Percentiles rank a stretch among this genome's conserved stretches.
These are phyloP conservation scores for Eurotiales sp. DNA, from an alignment of 2,329 filamentous ascomycete genomes.

Conservation along the genomic window DNA sequence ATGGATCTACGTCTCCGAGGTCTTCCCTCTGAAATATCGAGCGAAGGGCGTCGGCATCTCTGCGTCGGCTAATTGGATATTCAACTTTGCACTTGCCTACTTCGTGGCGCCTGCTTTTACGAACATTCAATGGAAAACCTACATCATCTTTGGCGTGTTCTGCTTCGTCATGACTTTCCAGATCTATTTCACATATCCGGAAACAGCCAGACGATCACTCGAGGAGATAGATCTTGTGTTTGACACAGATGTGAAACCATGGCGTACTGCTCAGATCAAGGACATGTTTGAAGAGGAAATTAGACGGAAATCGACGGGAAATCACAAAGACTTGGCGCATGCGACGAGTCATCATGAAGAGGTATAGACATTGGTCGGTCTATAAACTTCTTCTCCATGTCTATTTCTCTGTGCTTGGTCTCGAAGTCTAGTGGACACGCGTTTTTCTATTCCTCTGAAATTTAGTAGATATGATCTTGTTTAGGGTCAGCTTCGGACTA, in stretches of 20 bases:
- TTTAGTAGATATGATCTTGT: too few species aligned
- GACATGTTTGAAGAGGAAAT: slow-evolving; percentile 25
- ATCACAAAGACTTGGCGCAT: neutral
- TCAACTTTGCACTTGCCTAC: slow-evolving; percentile 53
- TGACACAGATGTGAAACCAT: slow-evolving; percentile 29
- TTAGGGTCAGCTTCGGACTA: too few species aligned
- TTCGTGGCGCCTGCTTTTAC: slow-evolving; percentile 58
- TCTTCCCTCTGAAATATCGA: slow-evolving; percentile 63
- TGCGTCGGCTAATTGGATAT: slow-evolving; percentile 61
- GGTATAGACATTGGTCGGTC: too few species aligned
- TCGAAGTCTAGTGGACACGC: too few species aligned
- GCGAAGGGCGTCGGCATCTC: slow-evolving; percentile 61
- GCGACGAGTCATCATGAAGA: slow-evolving; percentile 1
- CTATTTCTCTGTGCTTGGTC: too few species aligned
- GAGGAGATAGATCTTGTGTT: slow-evolving; percentile 76
- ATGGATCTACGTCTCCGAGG: slow-evolving; percentile 59
- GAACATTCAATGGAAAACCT: slow-evolving; percentile 46
- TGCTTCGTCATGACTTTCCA: slow-evolving; percentile 66
- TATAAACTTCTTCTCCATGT: neutral
- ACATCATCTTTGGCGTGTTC: slow-evolving; percentile 61
- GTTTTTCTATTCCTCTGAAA: too few species aligned
- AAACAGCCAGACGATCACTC: slow-evolving; percentile 67
- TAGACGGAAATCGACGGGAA: slow-evolving; percentile 11
- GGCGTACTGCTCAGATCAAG: slow-evolving; percentile 24
- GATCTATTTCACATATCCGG: slow-evolving; percentile 62